phyloP scores from a whole-genome alignment of 805 yeast species.

The Saccharomycodes ludwigii region DNA sequence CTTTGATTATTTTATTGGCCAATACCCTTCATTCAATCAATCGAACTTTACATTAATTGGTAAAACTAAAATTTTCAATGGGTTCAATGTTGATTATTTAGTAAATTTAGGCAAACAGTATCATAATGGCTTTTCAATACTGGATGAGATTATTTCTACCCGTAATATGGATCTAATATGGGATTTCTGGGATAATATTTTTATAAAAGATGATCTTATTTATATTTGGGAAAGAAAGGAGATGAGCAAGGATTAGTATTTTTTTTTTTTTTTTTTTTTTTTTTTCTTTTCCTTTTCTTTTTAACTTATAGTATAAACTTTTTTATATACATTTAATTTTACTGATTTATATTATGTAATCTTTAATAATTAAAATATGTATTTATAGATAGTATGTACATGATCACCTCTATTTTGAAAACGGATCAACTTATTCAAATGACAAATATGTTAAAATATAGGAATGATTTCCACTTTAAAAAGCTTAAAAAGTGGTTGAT shows the following conservation, averaged over 20 bases:
- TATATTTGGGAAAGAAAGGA: conserved; percentile 17
- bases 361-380: no score
- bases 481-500: conserved; percentile 9
- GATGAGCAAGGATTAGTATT: background rate
- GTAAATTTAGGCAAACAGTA: conserved; percentile 10
- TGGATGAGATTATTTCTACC: conserved; percentile 8
- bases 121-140: conserved; percentile 9
- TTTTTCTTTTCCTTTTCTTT: background rate
- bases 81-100: conserved; percentile 24
- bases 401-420: no score
- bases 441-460: no score
- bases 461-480: no score
- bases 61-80: conserved; percentile 27
- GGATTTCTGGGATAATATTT: conserved; percentile 12
- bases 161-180: conserved; percentile 9
- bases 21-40: conserved; percentile 16
- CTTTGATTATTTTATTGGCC: conserved; percentile 41
- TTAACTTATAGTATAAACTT: background rate
- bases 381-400: no score
- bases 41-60: conserved; percentile 34
- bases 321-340: background rate
- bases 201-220: conserved; percentile 17
- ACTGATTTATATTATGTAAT: no score
- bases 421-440: no score
- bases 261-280: background rate